Conservation (phyloP, 2,329 filamentous ascomycete species). For the Aureobasidium sp. region DNA sequence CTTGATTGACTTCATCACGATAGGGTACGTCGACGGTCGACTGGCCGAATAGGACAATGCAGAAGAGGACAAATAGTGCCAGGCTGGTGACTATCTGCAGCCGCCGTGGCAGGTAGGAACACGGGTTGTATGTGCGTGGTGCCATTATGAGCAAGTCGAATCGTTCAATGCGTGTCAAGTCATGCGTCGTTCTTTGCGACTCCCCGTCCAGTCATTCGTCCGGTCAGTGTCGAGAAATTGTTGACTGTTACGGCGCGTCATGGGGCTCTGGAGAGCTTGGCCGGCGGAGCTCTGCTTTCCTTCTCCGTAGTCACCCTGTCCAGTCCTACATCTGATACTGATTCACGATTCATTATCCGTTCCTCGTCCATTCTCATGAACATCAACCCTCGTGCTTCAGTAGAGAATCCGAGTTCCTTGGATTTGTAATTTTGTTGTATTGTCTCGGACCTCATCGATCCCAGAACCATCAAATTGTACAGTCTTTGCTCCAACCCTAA, state of each 20-base stretch:
- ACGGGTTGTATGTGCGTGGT: conserved; percentile 33
- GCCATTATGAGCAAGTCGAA: conserved; percentile 8
- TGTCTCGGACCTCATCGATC: not conserved
- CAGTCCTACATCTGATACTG: not conserved
- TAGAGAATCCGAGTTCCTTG: too few species aligned
- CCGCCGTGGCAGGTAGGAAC: conserved; percentile 47
- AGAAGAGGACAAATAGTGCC: conserved; percentile 41
- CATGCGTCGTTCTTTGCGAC: conserved; percentile 7
- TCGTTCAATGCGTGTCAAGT: conserved; percentile 16
- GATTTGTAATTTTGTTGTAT: not conserved
- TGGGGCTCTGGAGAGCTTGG: conserved; percentile 8
- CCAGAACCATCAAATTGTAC: conserved; percentile 14
- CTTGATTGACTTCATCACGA: conserved; percentile 40
- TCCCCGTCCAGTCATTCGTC: not conserved
- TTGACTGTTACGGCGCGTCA: conserved; percentile 5
- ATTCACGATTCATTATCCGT: too few species aligned
- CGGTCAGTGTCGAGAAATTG: conserved; percentile 1
- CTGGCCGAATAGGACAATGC: conserved; percentile 38
- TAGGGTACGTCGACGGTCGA: conserved; percentile 36
- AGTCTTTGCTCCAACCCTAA: conserved; percentile 15
- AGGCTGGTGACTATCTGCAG: conserved; percentile 50
- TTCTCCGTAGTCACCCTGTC: conserved; percentile 19
- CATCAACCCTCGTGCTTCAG: too few species aligned
- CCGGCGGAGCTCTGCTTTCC: too few species aligned
- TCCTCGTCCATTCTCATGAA: too few species aligned